A percentile compares a stretch with the other conserved stretches of the same genome.
Evolutionary conservation across 2,329 filamentous ascomycete species (phyloP).

Genomic region (Endoconidiophora laricicola): DNA sequence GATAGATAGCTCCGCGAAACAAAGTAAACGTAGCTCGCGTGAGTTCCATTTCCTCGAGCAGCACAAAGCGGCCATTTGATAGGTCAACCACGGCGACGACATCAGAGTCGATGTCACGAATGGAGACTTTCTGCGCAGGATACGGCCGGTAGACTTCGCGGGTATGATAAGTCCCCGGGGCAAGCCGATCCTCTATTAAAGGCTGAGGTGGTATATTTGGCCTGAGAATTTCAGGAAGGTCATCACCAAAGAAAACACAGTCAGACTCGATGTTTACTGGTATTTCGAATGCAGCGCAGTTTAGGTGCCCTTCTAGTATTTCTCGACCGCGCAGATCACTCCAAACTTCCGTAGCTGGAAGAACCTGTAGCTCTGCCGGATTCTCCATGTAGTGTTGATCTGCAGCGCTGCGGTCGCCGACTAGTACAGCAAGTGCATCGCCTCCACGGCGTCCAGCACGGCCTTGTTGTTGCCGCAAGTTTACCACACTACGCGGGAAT

Average conservation of each 20-base stretch:
- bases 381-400: slow-evolving; percentile 98
- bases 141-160: slow-evolving; percentile 74
- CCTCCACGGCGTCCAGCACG: slow-evolving; percentile 57
- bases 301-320: slow-evolving; percentile 80
- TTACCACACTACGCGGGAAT: slow-evolving; percentile 90
- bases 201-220: neutral
- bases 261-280: slow-evolving; percentile 71
- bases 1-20: slow-evolving; percentile 91
- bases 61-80: slow-evolving; percentile 62
- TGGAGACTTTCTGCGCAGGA: slow-evolving; percentile 68
- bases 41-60: slow-evolving; percentile 91
- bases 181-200: slow-evolving; percentile 18
- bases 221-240: slow-evolving; percentile 33
- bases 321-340: slow-evolving; percentile 87
- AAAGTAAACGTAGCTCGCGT: slow-evolving; percentile 90
- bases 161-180: slow-evolving; percentile 66
- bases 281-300: slow-evolving; percentile 92
- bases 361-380: slow-evolving; percentile 81
- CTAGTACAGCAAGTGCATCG: slow-evolving; percentile 79
- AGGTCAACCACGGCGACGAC: slow-evolving; percentile 88
- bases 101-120: slow-evolving; percentile 76
- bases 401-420: slow-evolving; percentile 77
- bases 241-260: slow-evolving; percentile 55
- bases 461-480: slow-evolving; percentile 85
- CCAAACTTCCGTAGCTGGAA: slow-evolving; percentile 74